phyloP scores from a whole-genome alignment of 371 early-diverging fungal species.

The Mucor indicus region DNA sequence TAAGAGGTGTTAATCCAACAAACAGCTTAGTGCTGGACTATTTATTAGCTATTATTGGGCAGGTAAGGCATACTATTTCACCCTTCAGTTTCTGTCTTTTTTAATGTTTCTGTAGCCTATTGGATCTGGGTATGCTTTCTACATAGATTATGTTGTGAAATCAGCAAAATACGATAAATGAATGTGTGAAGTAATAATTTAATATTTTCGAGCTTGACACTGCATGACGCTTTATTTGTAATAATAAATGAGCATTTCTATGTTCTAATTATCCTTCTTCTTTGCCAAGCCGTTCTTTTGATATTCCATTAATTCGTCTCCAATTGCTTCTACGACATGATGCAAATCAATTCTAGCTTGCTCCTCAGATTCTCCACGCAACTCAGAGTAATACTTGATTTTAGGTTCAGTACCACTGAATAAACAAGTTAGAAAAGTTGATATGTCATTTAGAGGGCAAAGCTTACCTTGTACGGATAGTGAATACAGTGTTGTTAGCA shows the following conservation, averaged over 20 bases:
- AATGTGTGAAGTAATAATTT: too few relatives aligned
- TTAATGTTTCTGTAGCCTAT: constrained; percentile 25
- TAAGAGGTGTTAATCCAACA: constrained; percentile 45
- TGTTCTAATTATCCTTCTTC: constrained; percentile 30
- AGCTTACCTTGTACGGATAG: constrained; percentile 66
- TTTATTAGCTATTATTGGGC: constrained; percentile 33
- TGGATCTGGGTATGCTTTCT: constrained; percentile 41
- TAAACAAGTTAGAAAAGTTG: not conserved
- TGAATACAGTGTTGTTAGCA: constrained; percentile 70
- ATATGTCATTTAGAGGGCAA: not conserved
- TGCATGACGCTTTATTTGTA: too few relatives aligned
- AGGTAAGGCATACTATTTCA: constrained; percentile 33
- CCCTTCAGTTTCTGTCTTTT: too few relatives aligned
- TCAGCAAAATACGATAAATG: constrained; percentile 11
- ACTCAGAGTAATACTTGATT: constrained; percentile 93
- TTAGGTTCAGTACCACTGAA: constrained; percentile 92
- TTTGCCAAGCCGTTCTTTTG: constrained; percentile 47
- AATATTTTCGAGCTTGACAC: too few relatives aligned
- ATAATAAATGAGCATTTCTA: not conserved
- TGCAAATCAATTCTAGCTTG: constrained; percentile 47
- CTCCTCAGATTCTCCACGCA: constrained; percentile 53
- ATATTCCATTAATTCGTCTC: constrained; percentile 53
- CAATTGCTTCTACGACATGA: constrained; percentile 56
- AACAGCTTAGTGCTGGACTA: constrained; percentile 43
- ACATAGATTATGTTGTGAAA: constrained; percentile 42